Evolutionary conservation across 345 rosid species (phyloP).

Genomic region (Arabidopsis suecica): DNA sequence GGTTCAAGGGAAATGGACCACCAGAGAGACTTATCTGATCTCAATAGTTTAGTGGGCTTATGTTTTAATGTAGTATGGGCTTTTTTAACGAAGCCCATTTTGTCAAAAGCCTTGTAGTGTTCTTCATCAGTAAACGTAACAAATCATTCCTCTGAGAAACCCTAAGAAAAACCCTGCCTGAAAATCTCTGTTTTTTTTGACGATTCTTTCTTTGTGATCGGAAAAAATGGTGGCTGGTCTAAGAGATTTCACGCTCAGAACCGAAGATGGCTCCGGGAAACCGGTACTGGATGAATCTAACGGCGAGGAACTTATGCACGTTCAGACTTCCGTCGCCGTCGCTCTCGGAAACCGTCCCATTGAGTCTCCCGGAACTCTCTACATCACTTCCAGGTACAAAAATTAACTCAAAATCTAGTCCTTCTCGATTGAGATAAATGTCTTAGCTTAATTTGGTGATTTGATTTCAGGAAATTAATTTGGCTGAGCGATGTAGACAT

Average conservation of each 20-base stretch:
- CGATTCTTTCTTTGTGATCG: conserved; percentile 26
- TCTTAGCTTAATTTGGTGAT: not conserved
- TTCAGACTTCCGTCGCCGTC: conserved; percentile 74
- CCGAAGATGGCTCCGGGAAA: conserved; percentile 60
- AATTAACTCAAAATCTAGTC: not conserved
- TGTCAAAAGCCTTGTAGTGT: not conserved
- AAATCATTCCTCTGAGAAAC: conserved; percentile 16
- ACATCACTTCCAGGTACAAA: conserved; percentile 70
- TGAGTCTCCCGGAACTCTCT: conserved; percentile 86
- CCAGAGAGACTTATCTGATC: no score
- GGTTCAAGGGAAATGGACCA: no score
- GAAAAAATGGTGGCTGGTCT: conserved; percentile 72
- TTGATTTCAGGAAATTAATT: conserved; percentile 62
- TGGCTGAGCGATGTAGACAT: conserved; percentile 86
- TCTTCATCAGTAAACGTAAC: conserved; percentile 15
- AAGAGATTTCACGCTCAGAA: conserved; percentile 61
- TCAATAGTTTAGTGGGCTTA: no score
- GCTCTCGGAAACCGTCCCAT: conserved; percentile 66
- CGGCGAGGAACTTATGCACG: conserved; percentile 85
- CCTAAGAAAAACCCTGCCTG: conserved; percentile 39
- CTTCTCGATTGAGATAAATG: not conserved
- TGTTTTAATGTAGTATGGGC: no score
- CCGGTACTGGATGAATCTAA: conserved; percentile 63
- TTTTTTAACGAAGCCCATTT: not conserved
- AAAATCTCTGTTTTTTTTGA: not conserved